Percentiles rank a stretch among this genome's conserved stretches.
Conservation (phyloP, 148 eudicot species). For the Camellia japonica region DNA sequence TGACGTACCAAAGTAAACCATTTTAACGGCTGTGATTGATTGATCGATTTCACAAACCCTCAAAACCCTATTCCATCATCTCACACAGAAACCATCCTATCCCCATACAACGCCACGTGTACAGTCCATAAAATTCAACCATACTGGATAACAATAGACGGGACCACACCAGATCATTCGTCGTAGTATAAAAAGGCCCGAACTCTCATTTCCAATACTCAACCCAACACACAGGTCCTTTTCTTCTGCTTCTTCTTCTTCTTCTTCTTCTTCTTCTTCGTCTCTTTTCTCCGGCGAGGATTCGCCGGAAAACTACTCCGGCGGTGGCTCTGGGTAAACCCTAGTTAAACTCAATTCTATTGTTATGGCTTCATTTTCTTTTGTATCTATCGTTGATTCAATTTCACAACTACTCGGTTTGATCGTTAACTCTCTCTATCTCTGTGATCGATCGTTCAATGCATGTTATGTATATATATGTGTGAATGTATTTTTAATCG, state of each 20-base stretch:
- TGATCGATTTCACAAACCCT: background rate
- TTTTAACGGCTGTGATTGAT: background rate
- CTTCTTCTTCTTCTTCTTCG: background rate
- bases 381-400: slow-evolving; percentile 6
- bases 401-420: background rate
- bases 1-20: background rate
- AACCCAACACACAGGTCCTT: background rate
- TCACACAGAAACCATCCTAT: too few species aligned
- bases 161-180: background rate
- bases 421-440: background rate
- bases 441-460: slow-evolving; percentile 9
- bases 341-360: background rate
- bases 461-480: background rate
- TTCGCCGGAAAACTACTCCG: background rate
- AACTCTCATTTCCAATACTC: background rate
- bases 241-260: background rate
- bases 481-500: background rate
- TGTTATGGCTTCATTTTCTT: background rate
- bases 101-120: background rate
- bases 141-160: background rate
- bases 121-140: background rate
- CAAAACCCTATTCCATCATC: background rate
- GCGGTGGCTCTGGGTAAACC: background rate
- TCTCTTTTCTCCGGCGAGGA: background rate
- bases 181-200: background rate